phyloP scores from a whole-genome alignment of 2,329 filamentous ascomycete species.

The Eutypa lata region DNA sequence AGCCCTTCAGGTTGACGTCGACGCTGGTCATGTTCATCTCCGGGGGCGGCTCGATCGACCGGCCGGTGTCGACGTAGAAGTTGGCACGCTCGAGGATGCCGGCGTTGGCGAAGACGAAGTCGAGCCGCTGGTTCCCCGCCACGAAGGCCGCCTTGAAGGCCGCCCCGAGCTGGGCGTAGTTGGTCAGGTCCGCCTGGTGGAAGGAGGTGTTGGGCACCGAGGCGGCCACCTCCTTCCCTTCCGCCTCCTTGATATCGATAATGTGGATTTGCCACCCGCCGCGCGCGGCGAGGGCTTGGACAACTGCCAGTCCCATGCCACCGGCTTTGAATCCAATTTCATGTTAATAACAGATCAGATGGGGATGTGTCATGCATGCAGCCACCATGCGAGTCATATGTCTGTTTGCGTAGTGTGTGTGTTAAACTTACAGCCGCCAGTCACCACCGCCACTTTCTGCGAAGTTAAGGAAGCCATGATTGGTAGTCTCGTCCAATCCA shows the following conservation, averaged over 20 bases:
- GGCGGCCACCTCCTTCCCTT: slow-evolving; percentile 26
- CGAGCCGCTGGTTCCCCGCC: slow-evolving; percentile 29
- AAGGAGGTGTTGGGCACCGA: slow-evolving; percentile 29
- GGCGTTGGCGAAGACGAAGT: slow-evolving; percentile 49
- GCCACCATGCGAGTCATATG: too few species aligned
- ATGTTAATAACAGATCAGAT: neutral
- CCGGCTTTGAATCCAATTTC: slow-evolving; percentile 25
- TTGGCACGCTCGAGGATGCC: slow-evolving; percentile 40
- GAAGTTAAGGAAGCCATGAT: neutral
- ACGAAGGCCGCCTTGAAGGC: slow-evolving; percentile 36
- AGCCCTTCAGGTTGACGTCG: slow-evolving; percentile 10
- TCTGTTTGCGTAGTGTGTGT: too few species aligned
- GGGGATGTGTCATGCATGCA: too few species aligned
- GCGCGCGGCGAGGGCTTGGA: slow-evolving; percentile 32
- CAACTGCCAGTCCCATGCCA: slow-evolving; percentile 41
- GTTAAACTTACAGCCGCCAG: neutral
- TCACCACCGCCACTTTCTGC: neutral
- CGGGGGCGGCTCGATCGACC: slow-evolving; percentile 1
- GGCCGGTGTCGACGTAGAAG: slow-evolving; percentile 26
- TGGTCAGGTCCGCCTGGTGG: slow-evolving; percentile 34
- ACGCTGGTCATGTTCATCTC: slow-evolving; percentile 2
- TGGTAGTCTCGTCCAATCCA: neutral
- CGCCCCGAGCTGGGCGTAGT: slow-evolving; percentile 23
- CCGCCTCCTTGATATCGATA: slow-evolving; percentile 34
- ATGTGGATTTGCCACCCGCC: slow-evolving; percentile 37